These are phyloP conservation scores for Xylaria sp. DNA, from an alignment of 2,329 filamentous ascomycete genomes.

Conservation along the genomic window DNA sequence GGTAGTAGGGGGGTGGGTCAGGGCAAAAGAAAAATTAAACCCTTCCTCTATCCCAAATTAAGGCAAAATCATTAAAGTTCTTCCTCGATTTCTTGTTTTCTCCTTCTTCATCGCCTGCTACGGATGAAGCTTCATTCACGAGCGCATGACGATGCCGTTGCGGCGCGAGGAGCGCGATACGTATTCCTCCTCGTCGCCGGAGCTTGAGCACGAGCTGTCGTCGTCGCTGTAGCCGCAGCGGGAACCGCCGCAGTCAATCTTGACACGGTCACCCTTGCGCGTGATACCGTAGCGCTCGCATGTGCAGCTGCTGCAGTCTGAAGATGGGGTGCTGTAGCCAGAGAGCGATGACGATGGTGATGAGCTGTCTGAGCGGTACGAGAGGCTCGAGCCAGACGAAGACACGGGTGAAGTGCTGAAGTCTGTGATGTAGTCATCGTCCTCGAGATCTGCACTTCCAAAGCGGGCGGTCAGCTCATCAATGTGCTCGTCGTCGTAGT, in stretches of 20 bases:
- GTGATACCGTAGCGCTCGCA: slow-evolving; percentile 98
- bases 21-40: slow-evolving; percentile 5
- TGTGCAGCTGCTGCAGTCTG: slow-evolving; percentile 82
- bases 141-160: slow-evolving; percentile 70
- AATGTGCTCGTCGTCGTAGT: slow-evolving; percentile 75
- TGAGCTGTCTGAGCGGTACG: slow-evolving; percentile 77
- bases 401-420: slow-evolving; percentile 70
- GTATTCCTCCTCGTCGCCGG: slow-evolving; percentile 71
- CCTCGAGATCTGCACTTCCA: slow-evolving; percentile 68
- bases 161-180: slow-evolving; percentile 67
- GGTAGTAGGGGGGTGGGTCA: slow-evolving; percentile 10
- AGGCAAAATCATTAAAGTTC: slow-evolving; percentile 33
- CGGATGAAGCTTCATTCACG: slow-evolving; percentile 44
- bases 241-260: slow-evolving; percentile 92
- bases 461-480: slow-evolving; percentile 85
- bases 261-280: slow-evolving; percentile 89
- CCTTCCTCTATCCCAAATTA: slow-evolving; percentile 30
- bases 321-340: slow-evolving; percentile 82
- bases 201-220: slow-evolving; percentile 75
- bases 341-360: slow-evolving; percentile 78
- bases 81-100: slow-evolving; percentile 45
- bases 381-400: slow-evolving; percentile 75
- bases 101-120: slow-evolving; percentile 37
- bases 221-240: slow-evolving; percentile 86
- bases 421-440: slow-evolving; percentile 66